Conservation (phyloP, 2,329 filamentous ascomycete genomes). For the Drechmeria coniospora region DNA sequence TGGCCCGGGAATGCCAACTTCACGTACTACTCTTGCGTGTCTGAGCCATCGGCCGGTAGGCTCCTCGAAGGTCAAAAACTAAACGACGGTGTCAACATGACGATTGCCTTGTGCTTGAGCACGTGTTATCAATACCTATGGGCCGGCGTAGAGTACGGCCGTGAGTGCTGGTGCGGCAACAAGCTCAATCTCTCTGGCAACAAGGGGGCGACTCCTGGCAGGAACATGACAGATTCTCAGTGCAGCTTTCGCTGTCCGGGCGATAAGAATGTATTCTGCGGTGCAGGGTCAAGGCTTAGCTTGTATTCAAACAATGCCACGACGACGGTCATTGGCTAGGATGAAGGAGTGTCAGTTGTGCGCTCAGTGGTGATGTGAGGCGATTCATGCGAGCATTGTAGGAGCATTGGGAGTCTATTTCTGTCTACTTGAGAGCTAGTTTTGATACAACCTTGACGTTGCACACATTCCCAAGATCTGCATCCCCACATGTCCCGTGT, state of each 20-base stretch:
- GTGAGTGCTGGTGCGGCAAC: constrained; percentile 23
- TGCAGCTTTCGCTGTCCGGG: constrained; percentile 21
- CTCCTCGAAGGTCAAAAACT: constrained; percentile 14
- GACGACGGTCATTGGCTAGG: too few species aligned
- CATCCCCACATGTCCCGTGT: too few species aligned
- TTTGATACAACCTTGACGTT: too few species aligned
- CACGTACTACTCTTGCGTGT: constrained; percentile 20
- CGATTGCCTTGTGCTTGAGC: constrained; percentile 16
- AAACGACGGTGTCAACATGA: constrained; percentile 17
- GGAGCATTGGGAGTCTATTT: too few species aligned
- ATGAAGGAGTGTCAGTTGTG: too few species aligned
- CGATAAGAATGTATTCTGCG: constrained; percentile 15
- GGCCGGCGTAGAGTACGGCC: constrained; percentile 21
- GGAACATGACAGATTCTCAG: constrained; percentile 14
- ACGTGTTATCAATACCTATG: constrained; percentile 18
- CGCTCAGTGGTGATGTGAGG: too few species aligned
- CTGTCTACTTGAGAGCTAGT: too few species aligned
- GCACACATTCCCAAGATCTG: too few species aligned
- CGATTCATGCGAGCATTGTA: too few species aligned
- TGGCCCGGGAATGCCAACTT: constrained; percentile 20
- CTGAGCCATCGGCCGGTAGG: constrained; percentile 17
- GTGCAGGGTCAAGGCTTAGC: constrained; percentile 14
- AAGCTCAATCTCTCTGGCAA: constrained; percentile 13
- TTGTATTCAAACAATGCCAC: constrained; percentile 11
- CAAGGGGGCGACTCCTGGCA: constrained; percentile 8